Conservation (phyloP, 768 basidiomycete genomes). For the Panaeolus papilionaceus region DNA sequence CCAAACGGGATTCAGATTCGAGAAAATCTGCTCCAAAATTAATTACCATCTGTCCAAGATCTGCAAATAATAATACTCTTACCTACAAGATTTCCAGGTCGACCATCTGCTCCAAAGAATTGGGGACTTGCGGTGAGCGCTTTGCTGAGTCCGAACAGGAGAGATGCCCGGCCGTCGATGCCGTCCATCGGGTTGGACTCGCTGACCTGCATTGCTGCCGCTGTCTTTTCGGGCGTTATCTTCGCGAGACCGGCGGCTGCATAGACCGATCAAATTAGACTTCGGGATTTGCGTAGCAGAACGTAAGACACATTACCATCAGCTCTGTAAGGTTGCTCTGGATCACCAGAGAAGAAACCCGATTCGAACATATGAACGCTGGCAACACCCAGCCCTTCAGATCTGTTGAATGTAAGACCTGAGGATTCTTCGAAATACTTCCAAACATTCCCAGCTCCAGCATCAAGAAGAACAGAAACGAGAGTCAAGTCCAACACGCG, state of each 20-base stretch:
- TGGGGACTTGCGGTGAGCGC: conserved; percentile 70
- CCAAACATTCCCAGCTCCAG: conserved; percentile 90
- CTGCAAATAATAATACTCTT: conserved; percentile 21
- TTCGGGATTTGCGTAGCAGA: neutral
- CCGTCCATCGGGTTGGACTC: conserved; percentile 87
- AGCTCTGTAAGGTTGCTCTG: conserved; percentile 68
- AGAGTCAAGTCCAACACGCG: conserved; percentile 89
- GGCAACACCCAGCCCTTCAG: conserved; percentile 88
- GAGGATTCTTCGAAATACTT: conserved; percentile 67
- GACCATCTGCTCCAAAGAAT: conserved; percentile 75
- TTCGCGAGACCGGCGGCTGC: conserved; percentile 73
- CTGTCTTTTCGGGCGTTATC: conserved; percentile 65
- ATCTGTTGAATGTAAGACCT: conserved; percentile 63
- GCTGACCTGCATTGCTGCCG: conserved; percentile 80
- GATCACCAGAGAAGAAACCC: conserved; percentile 81
- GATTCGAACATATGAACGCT: conserved; percentile 87
- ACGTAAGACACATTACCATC: conserved; percentile 66
- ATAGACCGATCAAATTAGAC: conserved; percentile 1
- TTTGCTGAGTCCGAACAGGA: conserved; percentile 74
- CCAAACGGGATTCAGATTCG: conserved; percentile 54
- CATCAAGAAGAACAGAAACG: conserved; percentile 92
- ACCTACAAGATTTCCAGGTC: conserved; percentile 89
- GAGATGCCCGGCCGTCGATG: conserved; percentile 81
- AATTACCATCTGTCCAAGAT: neutral
- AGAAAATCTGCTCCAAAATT: conserved; percentile 63